These are phyloP conservation scores for Juglanconis sp. DNA, from an alignment of 2,329 filamentous ascomycete species.

Conservation along the genomic window DNA sequence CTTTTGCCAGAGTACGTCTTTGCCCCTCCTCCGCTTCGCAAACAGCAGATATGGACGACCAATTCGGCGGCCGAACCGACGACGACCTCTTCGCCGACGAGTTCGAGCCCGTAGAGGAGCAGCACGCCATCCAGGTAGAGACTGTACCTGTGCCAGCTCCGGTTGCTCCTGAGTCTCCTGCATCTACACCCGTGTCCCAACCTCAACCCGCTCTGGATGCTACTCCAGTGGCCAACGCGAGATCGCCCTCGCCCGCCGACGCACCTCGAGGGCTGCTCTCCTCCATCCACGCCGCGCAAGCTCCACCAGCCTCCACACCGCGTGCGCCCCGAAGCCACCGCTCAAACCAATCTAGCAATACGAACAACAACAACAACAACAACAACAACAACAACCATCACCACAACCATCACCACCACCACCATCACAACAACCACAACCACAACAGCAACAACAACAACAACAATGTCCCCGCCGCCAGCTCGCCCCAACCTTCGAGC, in stretches of 20 bases:
- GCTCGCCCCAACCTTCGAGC: slow-evolving; percentile 17
- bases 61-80: slow-evolving; percentile 59
- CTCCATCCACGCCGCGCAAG: slow-evolving; percentile 19
- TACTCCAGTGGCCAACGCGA: background rate
- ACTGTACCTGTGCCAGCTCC: slow-evolving; percentile 14
- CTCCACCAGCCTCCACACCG: slow-evolving; percentile 17
- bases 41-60: slow-evolving; percentile 52
- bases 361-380: slow-evolving; percentile 5
- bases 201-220: slow-evolving; percentile 5
- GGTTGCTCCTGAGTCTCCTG: slow-evolving; percentile 1
- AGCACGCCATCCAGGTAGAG: slow-evolving; percentile 18
- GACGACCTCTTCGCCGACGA: slow-evolving; percentile 63
- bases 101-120: slow-evolving; percentile 49
- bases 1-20: background rate
- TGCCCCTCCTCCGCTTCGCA: background rate
- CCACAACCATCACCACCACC: slow-evolving; percentile 20
- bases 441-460: slow-evolving; percentile 8
- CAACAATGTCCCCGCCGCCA: slow-evolving; percentile 7
- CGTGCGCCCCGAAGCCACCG: slow-evolving; percentile 17
- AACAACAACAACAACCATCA: slow-evolving; percentile 15
- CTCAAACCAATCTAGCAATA: slow-evolving; percentile 7
- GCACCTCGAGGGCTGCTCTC: slow-evolving; percentile 16
- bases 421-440: slow-evolving; percentile 19
- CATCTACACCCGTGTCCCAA: slow-evolving; percentile 6
- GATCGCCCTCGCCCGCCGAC: background rate